phyloP scores from a whole-genome alignment of 148 eudicot genomes.

The Salicornia ramosissima region DNA sequence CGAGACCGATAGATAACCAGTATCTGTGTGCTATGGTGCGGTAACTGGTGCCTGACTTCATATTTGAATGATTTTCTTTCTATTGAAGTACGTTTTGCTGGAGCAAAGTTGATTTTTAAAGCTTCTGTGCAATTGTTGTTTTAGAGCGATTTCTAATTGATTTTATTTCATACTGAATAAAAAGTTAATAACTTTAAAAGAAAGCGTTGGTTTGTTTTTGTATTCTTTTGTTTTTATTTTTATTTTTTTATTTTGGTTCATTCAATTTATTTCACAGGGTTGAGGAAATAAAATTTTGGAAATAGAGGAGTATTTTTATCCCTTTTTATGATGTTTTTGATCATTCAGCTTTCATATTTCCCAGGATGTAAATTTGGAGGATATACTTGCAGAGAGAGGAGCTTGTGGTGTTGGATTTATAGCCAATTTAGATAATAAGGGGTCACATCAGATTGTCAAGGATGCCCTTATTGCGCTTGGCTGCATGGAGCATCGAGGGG shows the following conservation, averaged over 20 bases:
- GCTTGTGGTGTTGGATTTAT: conserved; percentile 99
- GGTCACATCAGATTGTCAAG: conserved; percentile 67
- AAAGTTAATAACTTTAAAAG: too few relatives aligned
- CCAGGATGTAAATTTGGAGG: conserved; percentile 86
- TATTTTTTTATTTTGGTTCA: too few relatives aligned
- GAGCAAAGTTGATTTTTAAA: not conserved
- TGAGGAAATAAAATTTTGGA: not conserved
- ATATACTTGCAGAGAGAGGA: conserved; percentile 86
- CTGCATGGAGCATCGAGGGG: conserved; percentile 99
- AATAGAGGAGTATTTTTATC: too few relatives aligned
- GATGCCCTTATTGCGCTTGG: conserved; percentile 99
- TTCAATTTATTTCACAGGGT: not conserved
- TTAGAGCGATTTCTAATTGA: not conserved
- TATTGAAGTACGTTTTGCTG: not conserved
- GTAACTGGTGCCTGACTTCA: not conserved
- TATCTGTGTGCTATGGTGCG: not conserved
- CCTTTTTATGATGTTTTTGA: conserved; percentile 3
- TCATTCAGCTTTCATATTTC: conserved; percentile 12
- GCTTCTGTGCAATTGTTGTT: not conserved
- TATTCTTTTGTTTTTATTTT: too few relatives aligned
- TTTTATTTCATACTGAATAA: not conserved
- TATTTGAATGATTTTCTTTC: not conserved
- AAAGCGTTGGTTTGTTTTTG: not conserved
- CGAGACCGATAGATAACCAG: not conserved
- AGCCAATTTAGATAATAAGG: conserved; percentile 88